phyloP scores from a whole-genome alignment of 257 asterid species.

The Echium plantagineum region DNA sequence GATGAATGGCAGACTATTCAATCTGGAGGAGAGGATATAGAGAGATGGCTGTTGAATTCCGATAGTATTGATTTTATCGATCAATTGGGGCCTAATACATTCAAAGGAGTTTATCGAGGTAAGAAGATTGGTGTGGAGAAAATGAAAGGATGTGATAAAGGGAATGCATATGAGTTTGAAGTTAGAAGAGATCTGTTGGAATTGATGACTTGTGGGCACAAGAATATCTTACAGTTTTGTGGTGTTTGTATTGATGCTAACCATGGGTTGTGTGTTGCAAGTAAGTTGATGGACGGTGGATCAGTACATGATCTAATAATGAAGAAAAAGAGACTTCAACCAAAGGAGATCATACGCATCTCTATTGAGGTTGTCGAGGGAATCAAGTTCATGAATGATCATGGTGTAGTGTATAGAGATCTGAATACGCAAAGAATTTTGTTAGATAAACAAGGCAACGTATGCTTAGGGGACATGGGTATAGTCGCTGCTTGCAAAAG shows the following conservation, averaged over 20 bases:
- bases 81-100: slow-evolving; percentile 62
- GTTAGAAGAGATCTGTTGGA: slow-evolving; percentile 64
- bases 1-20: slow-evolving; percentile 92
- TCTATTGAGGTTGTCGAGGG: slow-evolving; percentile 76
- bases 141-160: slow-evolving; percentile 94
- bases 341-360: slow-evolving; percentile 57
- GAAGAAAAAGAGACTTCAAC: slow-evolving; percentile 73
- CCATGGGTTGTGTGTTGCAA: slow-evolving; percentile 79
- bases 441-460: slow-evolving; percentile 74
- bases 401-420: slow-evolving; percentile 74
- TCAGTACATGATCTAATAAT: slow-evolving; percentile 60
- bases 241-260: slow-evolving; percentile 75
- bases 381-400: slow-evolving; percentile 85
- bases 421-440: slow-evolving; percentile 80
- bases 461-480: slow-evolving; percentile 96
- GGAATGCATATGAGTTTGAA: slow-evolving; percentile 78
- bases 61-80: slow-evolving; percentile 62
- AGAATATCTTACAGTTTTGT: slow-evolving; percentile 56
- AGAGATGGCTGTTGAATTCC: slow-evolving; percentile 58
- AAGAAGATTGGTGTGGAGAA: slow-evolving; percentile 70
- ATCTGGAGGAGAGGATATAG: slow-evolving; percentile 55
- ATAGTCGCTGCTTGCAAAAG: slow-evolving; percentile 80
- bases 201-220: slow-evolving; percentile 93
- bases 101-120: slow-evolving; percentile 70
- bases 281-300: slow-evolving; percentile 90